A percentile compares a stretch with the other conserved stretches of the same genome.
Conservation (phyloP, 495 filamentous ascomycete species). For the Lepidopterella palustris region DNA sequence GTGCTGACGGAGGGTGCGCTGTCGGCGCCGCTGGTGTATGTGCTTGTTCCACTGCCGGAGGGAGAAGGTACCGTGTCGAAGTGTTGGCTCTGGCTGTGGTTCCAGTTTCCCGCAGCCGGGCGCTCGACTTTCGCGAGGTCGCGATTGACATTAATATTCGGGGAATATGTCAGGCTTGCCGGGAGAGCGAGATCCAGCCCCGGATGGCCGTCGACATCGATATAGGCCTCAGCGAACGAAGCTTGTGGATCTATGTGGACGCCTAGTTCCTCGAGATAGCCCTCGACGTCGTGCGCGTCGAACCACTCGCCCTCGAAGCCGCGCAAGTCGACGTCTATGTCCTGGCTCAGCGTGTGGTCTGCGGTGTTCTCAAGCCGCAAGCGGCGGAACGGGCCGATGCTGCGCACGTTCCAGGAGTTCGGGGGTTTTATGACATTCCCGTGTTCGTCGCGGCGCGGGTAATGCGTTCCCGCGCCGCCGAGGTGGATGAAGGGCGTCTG, state of each 20-base stretch:
- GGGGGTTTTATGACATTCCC: constrained; percentile 26
- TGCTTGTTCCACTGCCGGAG: background rate
- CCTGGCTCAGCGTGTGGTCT: constrained; percentile 20
- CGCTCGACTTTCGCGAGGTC: background rate
- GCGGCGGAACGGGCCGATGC: constrained; percentile 30
- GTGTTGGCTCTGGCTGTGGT: too few relatives aligned
- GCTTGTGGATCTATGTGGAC: constrained; percentile 49
- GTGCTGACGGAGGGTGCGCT: background rate
- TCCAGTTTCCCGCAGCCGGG: too few relatives aligned
- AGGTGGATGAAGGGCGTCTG: constrained; percentile 58
- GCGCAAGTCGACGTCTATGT: constrained; percentile 21
- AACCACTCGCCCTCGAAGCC: constrained; percentile 62
- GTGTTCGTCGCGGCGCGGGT: constrained; percentile 37
- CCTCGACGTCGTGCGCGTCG: constrained; percentile 65
- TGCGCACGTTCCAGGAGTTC: constrained; percentile 34
- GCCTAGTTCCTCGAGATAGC: constrained; percentile 56
- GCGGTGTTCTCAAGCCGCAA: constrained; percentile 36
- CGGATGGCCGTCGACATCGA: constrained; percentile 18
- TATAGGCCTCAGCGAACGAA: constrained; percentile 47
- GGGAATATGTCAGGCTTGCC: too few relatives aligned
- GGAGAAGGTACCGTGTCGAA: too few relatives aligned
- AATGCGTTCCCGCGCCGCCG: constrained; percentile 64
- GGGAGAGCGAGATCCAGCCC: constrained; percentile 12
- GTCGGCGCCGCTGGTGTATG: background rate
- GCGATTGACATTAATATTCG: too few relatives aligned